Evolutionary conservation across 2,329 filamentous ascomycete species (phyloP).

Genomic region (Dactylellina parvicollis): DNA sequence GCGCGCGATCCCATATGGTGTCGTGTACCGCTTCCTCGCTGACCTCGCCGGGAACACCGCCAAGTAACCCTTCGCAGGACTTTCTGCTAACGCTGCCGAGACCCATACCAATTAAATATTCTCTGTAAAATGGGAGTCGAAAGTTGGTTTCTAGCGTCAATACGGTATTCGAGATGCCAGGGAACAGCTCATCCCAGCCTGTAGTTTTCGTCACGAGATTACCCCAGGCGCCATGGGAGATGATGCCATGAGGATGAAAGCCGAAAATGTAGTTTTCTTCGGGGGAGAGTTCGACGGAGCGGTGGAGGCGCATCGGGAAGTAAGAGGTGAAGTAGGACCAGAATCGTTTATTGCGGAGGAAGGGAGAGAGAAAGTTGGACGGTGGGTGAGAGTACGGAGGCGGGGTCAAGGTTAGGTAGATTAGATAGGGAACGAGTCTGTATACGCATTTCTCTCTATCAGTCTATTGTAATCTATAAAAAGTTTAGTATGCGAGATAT

Average conservation of each 20-base stretch:
- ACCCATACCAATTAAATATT: slow-evolving; percentile 91
- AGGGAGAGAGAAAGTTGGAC: slow-evolving; percentile 74
- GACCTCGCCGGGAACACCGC: slow-evolving; percentile 62
- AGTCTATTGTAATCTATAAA: neutral
- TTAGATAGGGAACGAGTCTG: slow-evolving; percentile 75
- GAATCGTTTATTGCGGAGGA: slow-evolving; percentile 75
- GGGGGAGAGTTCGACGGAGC: slow-evolving; percentile 79
- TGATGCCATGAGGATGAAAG: slow-evolving; percentile 97
- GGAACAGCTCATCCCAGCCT: slow-evolving; percentile 86
- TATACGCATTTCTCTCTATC: slow-evolving; percentile 11
- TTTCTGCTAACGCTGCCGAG: slow-evolving; percentile 89
- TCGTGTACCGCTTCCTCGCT: slow-evolving; percentile 44
- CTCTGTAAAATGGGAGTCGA: slow-evolving; percentile 88
- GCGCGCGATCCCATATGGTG: slow-evolving; percentile 46
- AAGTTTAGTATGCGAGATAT: slow-evolving; percentile 11
- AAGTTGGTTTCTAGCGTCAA: slow-evolving; percentile 97
- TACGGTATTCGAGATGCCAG: slow-evolving; percentile 91
- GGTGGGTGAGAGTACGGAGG: slow-evolving; percentile 80
- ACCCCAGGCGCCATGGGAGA: slow-evolving; percentile 62
- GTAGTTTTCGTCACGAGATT: slow-evolving; percentile 50
- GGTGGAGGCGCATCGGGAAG: slow-evolving; percentile 88
- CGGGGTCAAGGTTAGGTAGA: slow-evolving; percentile 83
- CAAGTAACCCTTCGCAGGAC: slow-evolving; percentile 87
- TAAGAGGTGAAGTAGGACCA: slow-evolving; percentile 94
- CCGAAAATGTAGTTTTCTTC: slow-evolving; percentile 95